Evolutionary conservation across 1,139 yeast genomes (phyloP), one percentile per base, ranked within the genome.

Genomic region (Debaryomyces sp.): DNA sequence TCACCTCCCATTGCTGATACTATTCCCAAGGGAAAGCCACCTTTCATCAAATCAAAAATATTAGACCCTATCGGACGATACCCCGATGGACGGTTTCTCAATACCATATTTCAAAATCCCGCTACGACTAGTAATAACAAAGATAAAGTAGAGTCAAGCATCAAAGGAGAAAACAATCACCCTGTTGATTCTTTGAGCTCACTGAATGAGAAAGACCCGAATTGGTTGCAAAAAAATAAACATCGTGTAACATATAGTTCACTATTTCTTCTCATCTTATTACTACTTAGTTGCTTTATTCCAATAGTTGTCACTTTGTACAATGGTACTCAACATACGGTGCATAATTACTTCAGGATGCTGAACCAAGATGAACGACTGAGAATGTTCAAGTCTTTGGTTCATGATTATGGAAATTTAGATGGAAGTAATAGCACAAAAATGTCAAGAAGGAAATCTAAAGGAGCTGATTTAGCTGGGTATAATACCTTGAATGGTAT

Each of bases 401-500:
- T 36, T 21, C 27, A 24, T 23, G 40, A 44, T 3, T 48, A 38
- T 32, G 34, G 46, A 18, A 34, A 34, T 34, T 34, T 21, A 9
- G 18, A 32, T 32, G 35, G 17, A 13, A 21, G 7, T 18, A 34
- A 18, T 12, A 12, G 4, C 8, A 18, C 33, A 33, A 26, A 44
- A 18, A 44, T 36, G 6, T 12, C 35, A 17, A 30, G 41, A 23
- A 18, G 6, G 29, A 34, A n/a, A 6, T 17, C 13, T 24, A 13
- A 50, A 33, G 58, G 58, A 1, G 37, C 51, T 2, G 41, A 41
- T 17, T 37, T 55, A 32, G 34, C 33, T 10, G 56, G 54, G 6
- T 43, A 23, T 35, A 66, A 63, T 38, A 45, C 53, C 1, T 58
- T 67, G 43, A 46, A 54, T 1, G 62, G 67, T 4, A 58, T 76